These are phyloP conservation scores for Synchytrium microbalum DNA, from an alignment of 371 early-diverging fungal genomes.

Conservation along the genomic window DNA sequence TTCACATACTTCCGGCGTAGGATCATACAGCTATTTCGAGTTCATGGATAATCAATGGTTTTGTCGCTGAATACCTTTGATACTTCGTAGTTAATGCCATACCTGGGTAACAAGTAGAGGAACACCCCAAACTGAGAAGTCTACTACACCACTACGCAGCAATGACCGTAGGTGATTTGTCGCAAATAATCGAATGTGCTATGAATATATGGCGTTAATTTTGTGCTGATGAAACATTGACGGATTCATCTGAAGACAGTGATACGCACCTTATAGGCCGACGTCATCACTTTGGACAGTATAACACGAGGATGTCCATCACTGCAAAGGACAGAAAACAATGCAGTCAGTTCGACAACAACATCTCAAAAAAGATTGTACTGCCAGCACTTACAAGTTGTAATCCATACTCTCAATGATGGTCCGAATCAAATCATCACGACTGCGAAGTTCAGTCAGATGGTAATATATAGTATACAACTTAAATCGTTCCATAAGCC, in stretches of 20 bases:
- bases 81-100: neutral
- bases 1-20: constrained; percentile 63
- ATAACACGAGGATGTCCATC: constrained; percentile 79
- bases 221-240: constrained; percentile 2
- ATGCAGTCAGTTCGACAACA: constrained; percentile 1
- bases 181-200: constrained; percentile 66
- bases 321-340: constrained; percentile 23
- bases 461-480: constrained; percentile 74
- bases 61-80: neutral
- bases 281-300: constrained; percentile 75
- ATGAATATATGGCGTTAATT: too few species aligned
- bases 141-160: constrained; percentile 48
- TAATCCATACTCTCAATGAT: constrained; percentile 72
- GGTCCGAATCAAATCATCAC: constrained; percentile 72
- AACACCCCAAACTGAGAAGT: constrained; percentile 65
- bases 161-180: constrained; percentile 64
- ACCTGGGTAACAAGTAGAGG: constrained; percentile 64
- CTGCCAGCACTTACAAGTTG: constrained; percentile 31
- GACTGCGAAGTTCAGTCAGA: constrained; percentile 67
- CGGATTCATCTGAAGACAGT: neutral
- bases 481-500: constrained; percentile 62
- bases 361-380: neutral
- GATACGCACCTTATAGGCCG: constrained; percentile 49
- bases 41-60: neutral
- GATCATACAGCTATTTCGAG: constrained; percentile 61